These are phyloP conservation scores for Rehmannia glutinosa DNA, from an alignment of 257 asterid genomes.

Conservation along the genomic window DNA sequence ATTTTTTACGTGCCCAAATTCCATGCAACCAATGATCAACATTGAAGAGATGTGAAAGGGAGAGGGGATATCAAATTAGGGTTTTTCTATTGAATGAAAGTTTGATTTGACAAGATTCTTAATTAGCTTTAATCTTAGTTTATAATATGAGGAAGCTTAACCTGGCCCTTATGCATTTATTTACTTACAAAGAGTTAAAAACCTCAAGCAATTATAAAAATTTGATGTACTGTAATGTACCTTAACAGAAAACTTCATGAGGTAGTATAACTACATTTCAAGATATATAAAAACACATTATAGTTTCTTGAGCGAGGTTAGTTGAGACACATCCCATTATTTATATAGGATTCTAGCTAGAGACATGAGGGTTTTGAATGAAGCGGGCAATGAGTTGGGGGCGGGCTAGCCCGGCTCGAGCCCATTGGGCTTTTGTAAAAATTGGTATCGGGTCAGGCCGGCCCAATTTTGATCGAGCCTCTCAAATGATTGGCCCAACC, in stretches of 20 bases:
- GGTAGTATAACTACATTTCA: not conserved
- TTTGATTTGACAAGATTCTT: constrained; percentile 77
- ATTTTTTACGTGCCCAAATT: constrained; percentile 41
- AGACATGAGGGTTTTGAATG: too few relatives aligned
- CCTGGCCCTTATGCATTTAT: constrained; percentile 18
- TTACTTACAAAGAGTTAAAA: not conserved
- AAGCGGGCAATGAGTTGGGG: too few relatives aligned
- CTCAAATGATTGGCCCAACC: too few relatives aligned
- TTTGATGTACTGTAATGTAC: not conserved
- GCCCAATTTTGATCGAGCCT: too few relatives aligned
- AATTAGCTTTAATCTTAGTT: constrained; percentile 41
- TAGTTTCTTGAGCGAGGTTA: too few relatives aligned
- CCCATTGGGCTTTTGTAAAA: too few relatives aligned
- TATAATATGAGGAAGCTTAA: constrained; percentile 19
- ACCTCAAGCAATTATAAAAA: not conserved
- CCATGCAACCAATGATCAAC: constrained; percentile 36
- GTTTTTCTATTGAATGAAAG: constrained; percentile 14
- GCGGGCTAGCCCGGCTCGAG: too few relatives aligned
- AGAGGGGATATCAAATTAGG: constrained; percentile 5
- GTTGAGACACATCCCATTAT: too few relatives aligned
- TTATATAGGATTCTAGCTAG: too few relatives aligned
- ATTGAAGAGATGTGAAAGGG: constrained; percentile 17
- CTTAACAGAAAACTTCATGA: not conserved
- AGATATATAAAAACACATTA: too few relatives aligned
- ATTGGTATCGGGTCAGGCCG: too few relatives aligned